phyloP scores from a whole-genome alignment of 179 eudicot genomes.

The Nepenthes alata region DNA sequence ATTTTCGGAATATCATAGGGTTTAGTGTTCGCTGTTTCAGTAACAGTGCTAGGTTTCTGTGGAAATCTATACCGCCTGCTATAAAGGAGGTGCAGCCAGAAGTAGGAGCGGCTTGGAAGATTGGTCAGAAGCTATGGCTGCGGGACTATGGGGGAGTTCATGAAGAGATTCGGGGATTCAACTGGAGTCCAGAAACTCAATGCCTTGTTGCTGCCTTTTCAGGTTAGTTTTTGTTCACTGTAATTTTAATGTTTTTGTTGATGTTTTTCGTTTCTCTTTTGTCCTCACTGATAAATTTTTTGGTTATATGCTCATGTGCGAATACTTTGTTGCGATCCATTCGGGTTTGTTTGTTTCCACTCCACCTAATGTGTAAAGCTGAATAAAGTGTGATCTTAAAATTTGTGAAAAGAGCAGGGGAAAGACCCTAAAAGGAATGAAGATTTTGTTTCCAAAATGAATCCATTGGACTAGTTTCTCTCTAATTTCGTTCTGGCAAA shows the following conservation, averaged over 20 bases:
- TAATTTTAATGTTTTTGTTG: not conserved
- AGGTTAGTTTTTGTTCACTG: slow-evolving; percentile 25
- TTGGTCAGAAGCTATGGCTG: slow-evolving; percentile 77
- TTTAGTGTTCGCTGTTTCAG: slow-evolving; percentile 24
- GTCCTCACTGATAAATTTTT: too few species aligned
- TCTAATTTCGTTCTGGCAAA: too few species aligned
- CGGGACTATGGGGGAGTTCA: slow-evolving; percentile 66
- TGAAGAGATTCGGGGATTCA: slow-evolving; percentile 56
- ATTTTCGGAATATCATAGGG: not conserved
- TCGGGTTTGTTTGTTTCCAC: too few species aligned
- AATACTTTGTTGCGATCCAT: too few species aligned
- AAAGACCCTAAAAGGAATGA: too few species aligned
- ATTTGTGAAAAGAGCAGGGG: too few species aligned
- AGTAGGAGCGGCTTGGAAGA: slow-evolving; percentile 61
- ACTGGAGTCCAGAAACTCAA: slow-evolving; percentile 59
- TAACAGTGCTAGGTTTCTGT: slow-evolving; percentile 80
- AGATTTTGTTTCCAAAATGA: too few species aligned
- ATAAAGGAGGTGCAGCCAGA: slow-evolving; percentile 68
- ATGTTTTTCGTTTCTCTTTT: not conserved
- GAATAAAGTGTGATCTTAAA: too few species aligned
- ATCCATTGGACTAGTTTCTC: too few species aligned
- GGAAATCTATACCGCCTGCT: slow-evolving; percentile 57
- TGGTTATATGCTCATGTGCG: too few species aligned
- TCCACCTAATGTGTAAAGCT: too few species aligned
- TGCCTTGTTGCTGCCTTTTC: slow-evolving; percentile 55